Evolutionary conservation across 164 flowering plant species (phyloP), one percentile per base, ranked within the genome.

Genomic region (Vitis amurensis): DNA sequence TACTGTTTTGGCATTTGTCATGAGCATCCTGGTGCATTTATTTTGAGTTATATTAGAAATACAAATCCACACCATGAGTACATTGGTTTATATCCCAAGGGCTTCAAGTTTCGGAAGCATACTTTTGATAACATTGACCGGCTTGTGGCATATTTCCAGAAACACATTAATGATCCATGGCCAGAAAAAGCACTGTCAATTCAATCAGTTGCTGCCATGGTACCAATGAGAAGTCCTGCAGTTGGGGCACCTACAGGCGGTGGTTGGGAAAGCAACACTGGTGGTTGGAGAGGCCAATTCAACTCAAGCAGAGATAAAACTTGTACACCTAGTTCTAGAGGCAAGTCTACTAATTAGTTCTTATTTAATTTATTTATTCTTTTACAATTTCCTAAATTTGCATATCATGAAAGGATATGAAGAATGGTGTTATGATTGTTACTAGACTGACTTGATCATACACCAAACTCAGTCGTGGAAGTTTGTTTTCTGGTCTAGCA

Each of bases 11-110:
- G 99, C 64, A 88, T 95, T 61, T 88, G 86, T 59, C 94, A 95
- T 79, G 98, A 95, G 68, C 97, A 93, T 81, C 99, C 99, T 4
- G 98, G 98, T 16, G 90, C 97, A 16, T 88, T 93, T 71, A 89
- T 93, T 67, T 75, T 95, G 16, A 87, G 97, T 12, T 95, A 87
- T 64, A 95, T 95, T 63, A 71, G 97, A 67, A 91, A 89, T 64
- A 80, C 91, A 51, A 91, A 91, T 75, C 97, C 98, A 4, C 99
- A 89, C 72, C 99, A 96, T 68, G 97, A 93, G 77, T 96, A 90
- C 66, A 76, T 96, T 70, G 91, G 97, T 13, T 72, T 93, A 16
- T 89, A 88, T 72, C 98, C 99, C 9, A 93, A 91, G 81, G 99
- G 99, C 23, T 96, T 93, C 69, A 91, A 85, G 79, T 93, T 89